Conservation (phyloP, 2,329 filamentous ascomycete genomes). For the Rhexocercosporidium sp. region DNA sequence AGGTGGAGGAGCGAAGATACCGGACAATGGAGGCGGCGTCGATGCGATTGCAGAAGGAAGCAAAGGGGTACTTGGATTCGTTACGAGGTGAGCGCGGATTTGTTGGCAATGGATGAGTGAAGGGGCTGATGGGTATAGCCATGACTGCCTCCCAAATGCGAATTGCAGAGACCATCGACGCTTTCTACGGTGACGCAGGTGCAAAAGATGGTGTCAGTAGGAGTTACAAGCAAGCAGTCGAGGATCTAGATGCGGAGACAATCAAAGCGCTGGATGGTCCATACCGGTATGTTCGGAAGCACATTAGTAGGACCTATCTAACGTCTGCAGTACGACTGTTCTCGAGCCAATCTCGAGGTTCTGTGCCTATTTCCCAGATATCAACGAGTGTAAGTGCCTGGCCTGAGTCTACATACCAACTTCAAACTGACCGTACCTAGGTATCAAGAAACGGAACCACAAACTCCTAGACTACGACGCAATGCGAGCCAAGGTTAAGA, state of each 20-base stretch:
- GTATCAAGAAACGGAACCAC: slow-evolving; percentile 97
- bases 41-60: slow-evolving; percentile 91
- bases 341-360: slow-evolving; percentile 95
- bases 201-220: slow-evolving; percentile 93
- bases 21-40: slow-evolving; percentile 97
- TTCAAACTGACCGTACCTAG: slow-evolving; percentile 47
- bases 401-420: background rate
- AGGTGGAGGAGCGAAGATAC: slow-evolving; percentile 97
- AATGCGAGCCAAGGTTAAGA: slow-evolving; percentile 94
- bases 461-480: slow-evolving; percentile 98
- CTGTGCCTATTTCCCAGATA: slow-evolving; percentile 97
- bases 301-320: slow-evolving; percentile 15
- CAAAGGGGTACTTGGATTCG: slow-evolving; percentile 96
- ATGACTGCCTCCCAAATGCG: slow-evolving; percentile 99
- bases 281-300: slow-evolving; percentile 66
- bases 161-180: slow-evolving; percentile 98
- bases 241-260: slow-evolving; percentile 96
- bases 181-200: slow-evolving; percentile 96
- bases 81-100: slow-evolving; percentile 69
- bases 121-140: slow-evolving; percentile 55
- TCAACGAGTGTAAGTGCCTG: slow-evolving; percentile 80
- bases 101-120: background rate
- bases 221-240: slow-evolving; percentile 98
- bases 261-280: slow-evolving; percentile 98
- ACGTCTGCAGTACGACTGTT: slow-evolving; percentile 73